These are phyloP conservation scores for Durotheca rogersii DNA, from an alignment of 495 filamentous ascomycete species.

Conservation along the genomic window DNA sequence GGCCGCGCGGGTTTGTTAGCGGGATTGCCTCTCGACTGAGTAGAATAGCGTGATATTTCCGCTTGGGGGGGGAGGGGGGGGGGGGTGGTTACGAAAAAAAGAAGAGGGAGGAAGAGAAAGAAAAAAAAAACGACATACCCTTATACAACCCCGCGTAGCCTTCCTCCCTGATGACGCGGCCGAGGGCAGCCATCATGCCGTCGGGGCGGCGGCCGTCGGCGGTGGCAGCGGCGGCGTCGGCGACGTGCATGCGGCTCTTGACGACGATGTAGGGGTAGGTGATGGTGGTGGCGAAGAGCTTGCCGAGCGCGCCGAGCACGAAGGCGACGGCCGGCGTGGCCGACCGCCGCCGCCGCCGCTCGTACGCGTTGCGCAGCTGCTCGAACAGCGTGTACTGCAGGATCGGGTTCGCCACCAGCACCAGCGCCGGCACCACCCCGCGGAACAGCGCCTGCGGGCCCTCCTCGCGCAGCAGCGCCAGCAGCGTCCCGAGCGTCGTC, in stretches of 20 bases:
- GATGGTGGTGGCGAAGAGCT: slow-evolving; percentile 86
- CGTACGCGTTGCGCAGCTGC: slow-evolving; percentile 74
- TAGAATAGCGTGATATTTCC: too few relatives aligned
- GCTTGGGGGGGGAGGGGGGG: too few relatives aligned
- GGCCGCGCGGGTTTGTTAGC: neutral
- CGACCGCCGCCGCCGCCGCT: slow-evolving; percentile 45
- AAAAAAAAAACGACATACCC: too few relatives aligned
- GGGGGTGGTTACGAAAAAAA: too few relatives aligned
- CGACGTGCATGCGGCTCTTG: slow-evolving; percentile 95
- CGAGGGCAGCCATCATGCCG: slow-evolving; percentile 71
- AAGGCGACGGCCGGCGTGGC: slow-evolving; percentile 87
- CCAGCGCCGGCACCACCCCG: slow-evolving; percentile 86
- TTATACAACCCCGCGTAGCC: slow-evolving; percentile 89
- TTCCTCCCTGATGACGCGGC: slow-evolving; percentile 79
- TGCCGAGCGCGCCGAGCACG: slow-evolving; percentile 86
- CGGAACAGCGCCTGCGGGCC: slow-evolving; percentile 83
- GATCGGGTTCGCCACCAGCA: slow-evolving; percentile 96
- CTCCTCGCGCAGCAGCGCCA: slow-evolving; percentile 74
- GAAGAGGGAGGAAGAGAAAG: too few relatives aligned
- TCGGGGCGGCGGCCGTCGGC: slow-evolving; percentile 59
- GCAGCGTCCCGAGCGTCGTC: slow-evolving; percentile 75
- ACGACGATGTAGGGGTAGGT: slow-evolving; percentile 99
- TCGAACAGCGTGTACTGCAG: slow-evolving; percentile 98
- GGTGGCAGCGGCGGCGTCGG: slow-evolving; percentile 65
- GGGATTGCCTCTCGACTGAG: too few relatives aligned